Evolutionary conservation across 192 early-diverging fungal genomes (phyloP).

Genomic region (Dimargaris xerosporica): DNA sequence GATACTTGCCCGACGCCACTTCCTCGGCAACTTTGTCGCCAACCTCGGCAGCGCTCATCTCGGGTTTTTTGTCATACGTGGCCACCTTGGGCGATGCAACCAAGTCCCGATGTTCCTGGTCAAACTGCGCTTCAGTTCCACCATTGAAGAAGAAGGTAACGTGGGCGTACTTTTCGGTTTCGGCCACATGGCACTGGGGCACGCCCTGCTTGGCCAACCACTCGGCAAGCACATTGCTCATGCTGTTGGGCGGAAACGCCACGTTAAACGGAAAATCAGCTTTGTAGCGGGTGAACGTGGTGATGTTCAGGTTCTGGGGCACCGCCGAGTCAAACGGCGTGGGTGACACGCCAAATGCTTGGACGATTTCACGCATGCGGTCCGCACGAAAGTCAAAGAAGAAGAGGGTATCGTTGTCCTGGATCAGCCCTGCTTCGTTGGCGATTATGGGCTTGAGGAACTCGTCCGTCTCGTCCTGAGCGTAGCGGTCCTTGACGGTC

Average conservation of each 20-base stretch:
- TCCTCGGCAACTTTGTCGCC: constrained; percentile 80
- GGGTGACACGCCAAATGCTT: constrained; percentile 74
- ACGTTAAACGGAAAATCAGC: constrained; percentile 87
- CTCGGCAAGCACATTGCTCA: constrained; percentile 97
- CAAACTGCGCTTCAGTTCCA: constrained; percentile 84
- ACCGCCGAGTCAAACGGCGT: constrained; percentile 67
- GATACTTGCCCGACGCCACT: constrained; percentile 61
- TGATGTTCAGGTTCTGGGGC: constrained; percentile 69
- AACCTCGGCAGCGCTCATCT: constrained; percentile 84
- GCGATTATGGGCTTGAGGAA: constrained; percentile 98
- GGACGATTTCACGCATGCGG: constrained; percentile 88
- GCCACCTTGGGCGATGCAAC: constrained; percentile 88
- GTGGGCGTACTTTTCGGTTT: constrained; percentile 99
- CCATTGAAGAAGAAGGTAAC: constrained; percentile 99
- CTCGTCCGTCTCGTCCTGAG: constrained; percentile 90
- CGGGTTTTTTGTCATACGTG: constrained; percentile 93
- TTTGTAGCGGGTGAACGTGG: constrained; percentile 97
- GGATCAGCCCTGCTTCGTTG: constrained; percentile 57
- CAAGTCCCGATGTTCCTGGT: constrained; percentile 75
- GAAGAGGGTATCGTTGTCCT: constrained; percentile 81
- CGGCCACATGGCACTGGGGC: constrained; percentile 90
- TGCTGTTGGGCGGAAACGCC: constrained; percentile 90
- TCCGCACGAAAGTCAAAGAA: constrained; percentile 99
- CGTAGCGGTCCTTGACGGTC: constrained; percentile 76
- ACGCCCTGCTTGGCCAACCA: constrained; percentile 82